Conservation (phyloP, 164 flowering plant genomes). For the Berberis thunbergii region DNA sequence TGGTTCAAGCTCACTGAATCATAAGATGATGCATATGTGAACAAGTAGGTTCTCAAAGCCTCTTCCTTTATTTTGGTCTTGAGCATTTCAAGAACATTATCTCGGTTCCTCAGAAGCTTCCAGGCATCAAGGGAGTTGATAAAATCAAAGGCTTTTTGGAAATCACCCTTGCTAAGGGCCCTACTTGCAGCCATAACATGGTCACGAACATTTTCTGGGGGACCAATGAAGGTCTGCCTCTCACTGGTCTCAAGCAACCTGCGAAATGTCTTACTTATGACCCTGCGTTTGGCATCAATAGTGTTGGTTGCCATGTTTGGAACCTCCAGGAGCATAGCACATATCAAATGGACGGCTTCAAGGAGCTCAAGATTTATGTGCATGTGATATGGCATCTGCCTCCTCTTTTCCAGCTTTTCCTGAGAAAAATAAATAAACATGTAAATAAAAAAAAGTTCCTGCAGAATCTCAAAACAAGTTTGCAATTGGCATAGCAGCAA, state of each 20-base stretch:
- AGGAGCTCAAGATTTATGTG: neutral
- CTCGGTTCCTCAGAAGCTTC: constrained; percentile 1
- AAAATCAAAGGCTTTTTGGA: neutral
- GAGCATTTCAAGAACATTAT: neutral
- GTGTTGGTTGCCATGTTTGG: constrained; percentile 1
- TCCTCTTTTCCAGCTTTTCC: neutral
- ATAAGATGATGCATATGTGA: neutral
- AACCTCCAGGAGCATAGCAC: neutral
- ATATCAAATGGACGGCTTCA: neutral
- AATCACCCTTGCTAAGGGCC: neutral
- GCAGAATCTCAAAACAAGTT: no score
- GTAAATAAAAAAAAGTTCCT: no score
- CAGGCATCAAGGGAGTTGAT: neutral
- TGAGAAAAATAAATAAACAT: neutral
- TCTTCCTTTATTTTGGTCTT: neutral
- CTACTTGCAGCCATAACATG: neutral
- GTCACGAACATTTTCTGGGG: constrained; percentile 1
- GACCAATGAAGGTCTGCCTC: constrained; percentile 1
- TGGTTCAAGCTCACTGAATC: neutral
- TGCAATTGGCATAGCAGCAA: no score
- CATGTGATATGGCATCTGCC: neutral
- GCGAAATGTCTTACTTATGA: neutral
- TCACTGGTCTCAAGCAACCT: neutral
- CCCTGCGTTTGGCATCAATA: neutral
- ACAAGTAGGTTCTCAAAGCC: neutral